phyloP scores from a whole-genome alignment of 257 asterid genomes.

The Capsicum baccatum region DNA sequence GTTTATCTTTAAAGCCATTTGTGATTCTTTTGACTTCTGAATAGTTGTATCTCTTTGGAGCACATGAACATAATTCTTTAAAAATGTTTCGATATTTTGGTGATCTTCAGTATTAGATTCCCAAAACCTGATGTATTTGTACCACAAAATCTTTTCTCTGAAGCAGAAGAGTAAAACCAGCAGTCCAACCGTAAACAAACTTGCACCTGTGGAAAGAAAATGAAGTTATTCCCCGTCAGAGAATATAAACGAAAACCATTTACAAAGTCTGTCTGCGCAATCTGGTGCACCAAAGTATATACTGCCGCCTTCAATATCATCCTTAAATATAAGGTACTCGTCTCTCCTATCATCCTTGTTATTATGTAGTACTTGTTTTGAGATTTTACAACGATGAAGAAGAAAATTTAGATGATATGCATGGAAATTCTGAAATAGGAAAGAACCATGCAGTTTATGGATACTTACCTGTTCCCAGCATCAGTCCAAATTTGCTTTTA shows the following conservation, averaged over 20 bases:
- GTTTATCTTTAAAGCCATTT: neutral
- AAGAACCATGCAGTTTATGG: too few relatives aligned
- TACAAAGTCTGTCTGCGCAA: too few relatives aligned
- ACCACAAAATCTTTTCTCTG: neutral
- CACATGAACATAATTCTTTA: slow-evolving; percentile 8
- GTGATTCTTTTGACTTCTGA: neutral
- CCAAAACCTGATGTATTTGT: neutral
- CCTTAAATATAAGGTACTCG: too few relatives aligned
- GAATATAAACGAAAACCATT: neutral
- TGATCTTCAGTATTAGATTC: neutral
- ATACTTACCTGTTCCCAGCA: neutral
- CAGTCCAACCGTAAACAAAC: neutral
- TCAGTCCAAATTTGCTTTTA: neutral
- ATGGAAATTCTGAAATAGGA: neutral
- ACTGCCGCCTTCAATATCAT: too few relatives aligned
- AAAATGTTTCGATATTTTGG: slow-evolving; percentile 28
- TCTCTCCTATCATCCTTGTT: too few relatives aligned
- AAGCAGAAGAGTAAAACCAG: neutral
- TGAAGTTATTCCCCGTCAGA: neutral
- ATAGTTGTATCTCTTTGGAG: slow-evolving; percentile 25
- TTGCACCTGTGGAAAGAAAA: neutral
- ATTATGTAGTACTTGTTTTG: too few relatives aligned
- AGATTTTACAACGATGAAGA: neutral
- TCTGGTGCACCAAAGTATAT: too few relatives aligned
- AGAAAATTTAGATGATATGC: neutral